Percentiles rank a stretch among this genome's conserved stretches.
Conservation (phyloP, 768 basidiomycete species). For the Tephrocybe rancida region DNA sequence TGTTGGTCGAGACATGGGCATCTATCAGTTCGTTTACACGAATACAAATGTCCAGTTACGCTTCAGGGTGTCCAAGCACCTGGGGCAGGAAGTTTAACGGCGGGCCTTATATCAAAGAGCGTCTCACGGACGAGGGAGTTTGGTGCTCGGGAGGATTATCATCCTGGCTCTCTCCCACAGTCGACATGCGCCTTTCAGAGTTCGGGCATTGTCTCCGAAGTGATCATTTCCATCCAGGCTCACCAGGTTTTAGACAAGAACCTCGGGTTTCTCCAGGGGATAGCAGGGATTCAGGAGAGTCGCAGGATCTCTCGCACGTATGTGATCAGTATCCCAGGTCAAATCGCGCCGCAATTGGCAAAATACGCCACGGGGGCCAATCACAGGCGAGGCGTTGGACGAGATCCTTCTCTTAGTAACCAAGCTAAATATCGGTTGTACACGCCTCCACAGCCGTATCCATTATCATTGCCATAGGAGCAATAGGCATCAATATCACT, state of each 20-base stretch:
- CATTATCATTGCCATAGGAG: neutral
- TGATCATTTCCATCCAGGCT: too few relatives aligned
- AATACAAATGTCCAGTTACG: too few relatives aligned
- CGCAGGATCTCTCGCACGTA: constrained; percentile 4
- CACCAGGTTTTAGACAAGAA: too few relatives aligned
- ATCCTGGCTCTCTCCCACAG: neutral
- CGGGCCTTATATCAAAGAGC: neutral
- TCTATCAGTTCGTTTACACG: too few relatives aligned
- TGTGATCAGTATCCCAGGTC: constrained; percentile 1
- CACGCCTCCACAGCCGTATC: too few relatives aligned
- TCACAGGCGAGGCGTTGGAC: constrained; percentile 1
- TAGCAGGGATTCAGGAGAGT: neutral
- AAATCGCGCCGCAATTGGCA: neutral
- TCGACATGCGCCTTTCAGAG: neutral
- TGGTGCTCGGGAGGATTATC: neutral
- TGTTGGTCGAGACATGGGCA: too few relatives aligned
- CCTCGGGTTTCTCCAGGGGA: neutral
- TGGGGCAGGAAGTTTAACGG: too few relatives aligned
- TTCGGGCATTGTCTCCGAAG: neutral
- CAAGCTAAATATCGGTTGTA: too few relatives aligned
- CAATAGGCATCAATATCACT: neutral
- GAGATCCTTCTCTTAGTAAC: neutral
- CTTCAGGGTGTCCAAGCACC: too few relatives aligned
- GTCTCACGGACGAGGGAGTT: constrained; percentile 1
- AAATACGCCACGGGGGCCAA: constrained; percentile 8